Conservation (phyloP, 2,329 filamentous ascomycete species). For the Neoarthrinium moseri region DNA sequence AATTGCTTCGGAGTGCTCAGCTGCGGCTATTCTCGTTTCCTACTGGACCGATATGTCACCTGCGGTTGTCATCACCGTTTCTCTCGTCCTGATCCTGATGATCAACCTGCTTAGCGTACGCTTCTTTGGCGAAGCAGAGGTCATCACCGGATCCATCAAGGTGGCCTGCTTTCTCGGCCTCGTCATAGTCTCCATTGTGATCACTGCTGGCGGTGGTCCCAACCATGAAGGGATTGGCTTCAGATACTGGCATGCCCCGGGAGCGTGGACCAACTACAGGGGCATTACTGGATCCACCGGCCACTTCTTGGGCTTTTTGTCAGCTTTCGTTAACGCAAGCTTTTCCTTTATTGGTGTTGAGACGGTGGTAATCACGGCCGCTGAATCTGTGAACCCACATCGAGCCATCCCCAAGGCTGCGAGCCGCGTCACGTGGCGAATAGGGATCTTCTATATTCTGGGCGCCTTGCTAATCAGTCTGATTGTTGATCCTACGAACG, state of each 20-base stretch:
- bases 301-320: constrained; percentile 39
- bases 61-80: constrained; percentile 28
- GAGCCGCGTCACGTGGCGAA: constrained; percentile 13
- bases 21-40: constrained; percentile 24
- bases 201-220: constrained; percentile 49
- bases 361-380: constrained; percentile 36
- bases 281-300: constrained; percentile 27
- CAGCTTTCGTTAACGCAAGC: constrained; percentile 28
- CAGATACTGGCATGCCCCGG: constrained; percentile 49
- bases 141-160: constrained; percentile 13
- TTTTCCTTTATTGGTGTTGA: constrained; percentile 31
- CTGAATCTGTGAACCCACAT: constrained; percentile 35
- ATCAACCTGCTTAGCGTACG: constrained; percentile 11
- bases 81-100: constrained; percentile 11
- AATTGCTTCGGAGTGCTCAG: constrained; percentile 31
- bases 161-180: constrained; percentile 44
- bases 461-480: constrained; percentile 14
- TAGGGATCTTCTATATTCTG: constrained; percentile 17
- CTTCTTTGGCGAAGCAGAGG: constrained; percentile 14
- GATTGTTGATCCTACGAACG: constrained; percentile 10
- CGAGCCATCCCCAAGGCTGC: constrained; percentile 33
- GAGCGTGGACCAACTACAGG: constrained; percentile 45
- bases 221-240: constrained; percentile 49
- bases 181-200: constrained; percentile 45
- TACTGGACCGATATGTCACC: constrained; percentile 17